Conservation (phyloP, 331 rosid species). For the Acacia pycnantha region DNA sequence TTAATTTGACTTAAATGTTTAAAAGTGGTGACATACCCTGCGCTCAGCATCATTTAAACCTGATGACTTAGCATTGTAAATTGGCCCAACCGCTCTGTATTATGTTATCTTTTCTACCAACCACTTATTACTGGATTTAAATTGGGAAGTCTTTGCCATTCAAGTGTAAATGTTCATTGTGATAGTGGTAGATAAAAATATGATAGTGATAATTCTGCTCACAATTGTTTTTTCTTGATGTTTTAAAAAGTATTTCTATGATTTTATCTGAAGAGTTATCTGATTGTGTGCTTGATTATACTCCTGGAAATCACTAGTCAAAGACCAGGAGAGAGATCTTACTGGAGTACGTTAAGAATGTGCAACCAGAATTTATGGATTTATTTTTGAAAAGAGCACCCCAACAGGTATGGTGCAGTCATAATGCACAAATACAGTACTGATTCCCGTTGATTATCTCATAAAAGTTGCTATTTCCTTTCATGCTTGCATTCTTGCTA, state of each 20-base stretch:
- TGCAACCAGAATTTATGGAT: conserved; percentile 98
- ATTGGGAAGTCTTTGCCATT: not conserved
- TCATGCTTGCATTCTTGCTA: not conserved
- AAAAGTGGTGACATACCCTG: not conserved
- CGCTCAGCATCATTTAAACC: not conserved
- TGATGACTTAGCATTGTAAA: not conserved
- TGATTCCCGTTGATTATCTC: not conserved
- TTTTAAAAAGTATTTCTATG: conserved; percentile 5
- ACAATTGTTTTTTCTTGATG: not conserved
- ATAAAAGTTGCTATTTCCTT: conserved; percentile 4
- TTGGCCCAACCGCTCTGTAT: not conserved
- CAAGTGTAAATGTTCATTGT: not conserved
- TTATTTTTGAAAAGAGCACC: conserved; percentile 95
- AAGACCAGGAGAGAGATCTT: conserved; percentile 90
- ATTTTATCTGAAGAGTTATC: not conserved
- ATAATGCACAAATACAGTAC: not conserved
- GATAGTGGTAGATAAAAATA: not conserved
- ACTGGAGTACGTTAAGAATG: conserved; percentile 90
- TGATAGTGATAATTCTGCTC: not conserved
- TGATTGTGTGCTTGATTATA: conserved; percentile 27
- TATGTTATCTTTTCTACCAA: not conserved
- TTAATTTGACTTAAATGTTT: not conserved
- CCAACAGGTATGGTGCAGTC: conserved; percentile 58
- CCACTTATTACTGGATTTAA: not conserved
- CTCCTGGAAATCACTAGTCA: conserved; percentile 50